Percentiles rank a stretch among this genome's conserved stretches.
Evolutionary conservation across 2,329 filamentous ascomycete genomes (phyloP).

Genomic region (Aspergillus quadrilineatus): DNA sequence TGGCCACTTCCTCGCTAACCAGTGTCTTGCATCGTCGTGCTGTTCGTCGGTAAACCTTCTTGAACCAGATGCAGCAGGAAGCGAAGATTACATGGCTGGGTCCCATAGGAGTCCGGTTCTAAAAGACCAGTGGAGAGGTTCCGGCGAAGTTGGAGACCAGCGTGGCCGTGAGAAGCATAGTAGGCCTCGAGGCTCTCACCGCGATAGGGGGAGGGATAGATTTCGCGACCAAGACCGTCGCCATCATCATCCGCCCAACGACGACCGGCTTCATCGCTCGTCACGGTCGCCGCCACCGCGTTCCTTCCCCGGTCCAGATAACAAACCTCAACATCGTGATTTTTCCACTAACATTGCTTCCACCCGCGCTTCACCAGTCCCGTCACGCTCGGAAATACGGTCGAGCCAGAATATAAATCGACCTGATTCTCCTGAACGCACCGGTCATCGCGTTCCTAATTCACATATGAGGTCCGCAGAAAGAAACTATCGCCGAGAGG

Average conservation of each 20-base stretch:
- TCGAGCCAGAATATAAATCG: constrained; percentile 24
- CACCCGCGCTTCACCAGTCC: constrained; percentile 29
- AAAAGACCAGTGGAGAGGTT: constrained; percentile 52
- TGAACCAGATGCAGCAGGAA: constrained; percentile 43
- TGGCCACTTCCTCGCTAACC: constrained; percentile 17
- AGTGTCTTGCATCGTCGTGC: constrained; percentile 11
- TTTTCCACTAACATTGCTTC: constrained; percentile 28
- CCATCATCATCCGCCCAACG: constrained; percentile 33
- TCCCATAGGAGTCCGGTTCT: constrained; percentile 50
- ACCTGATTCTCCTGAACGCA: constrained; percentile 24
- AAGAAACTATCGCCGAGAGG: constrained; percentile 31
- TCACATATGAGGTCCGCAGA: constrained; percentile 20
- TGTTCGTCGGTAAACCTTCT: constrained; percentile 8
- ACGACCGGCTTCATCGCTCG: constrained; percentile 42
- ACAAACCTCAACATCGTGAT: constrained; percentile 33
- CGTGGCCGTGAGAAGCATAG: constrained; percentile 36
- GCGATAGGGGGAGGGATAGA: constrained; percentile 40
- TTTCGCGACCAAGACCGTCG: constrained; percentile 42
- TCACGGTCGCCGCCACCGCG: constrained; percentile 40
- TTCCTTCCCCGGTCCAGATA: constrained; percentile 30
- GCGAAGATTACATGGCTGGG: constrained; percentile 48
- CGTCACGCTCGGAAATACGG: constrained; percentile 21
- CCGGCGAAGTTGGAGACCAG: constrained; percentile 41
- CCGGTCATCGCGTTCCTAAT: constrained; percentile 24
- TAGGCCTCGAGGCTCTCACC: constrained; percentile 44